A percentile compares a stretch with the other conserved stretches of the same genome.
Evolutionary conservation across 1,139 yeast genomes (phyloP).

Genomic region (Magnusiomyces paraingens): DNA sequence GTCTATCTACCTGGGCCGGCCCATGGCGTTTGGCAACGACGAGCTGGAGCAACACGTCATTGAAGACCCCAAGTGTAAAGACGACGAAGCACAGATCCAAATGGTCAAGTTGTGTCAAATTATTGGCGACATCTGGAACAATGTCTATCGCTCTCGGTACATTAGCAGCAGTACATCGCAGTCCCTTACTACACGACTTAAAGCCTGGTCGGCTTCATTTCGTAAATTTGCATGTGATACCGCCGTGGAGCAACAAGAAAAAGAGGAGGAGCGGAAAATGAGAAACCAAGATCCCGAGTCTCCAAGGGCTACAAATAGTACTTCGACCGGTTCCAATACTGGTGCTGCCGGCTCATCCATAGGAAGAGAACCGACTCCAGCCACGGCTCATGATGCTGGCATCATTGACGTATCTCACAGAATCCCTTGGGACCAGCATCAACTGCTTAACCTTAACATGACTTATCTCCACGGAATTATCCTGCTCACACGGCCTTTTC

Average conservation of each 20-base stretch:
- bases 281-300: background rate
- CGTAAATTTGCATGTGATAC: conserved; percentile 5
- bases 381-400: conserved; percentile 4
- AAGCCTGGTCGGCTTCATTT: conserved; percentile 28
- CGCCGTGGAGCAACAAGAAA: conserved; percentile 1
- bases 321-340: background rate
- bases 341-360: too few species aligned
- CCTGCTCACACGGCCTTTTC: conserved; percentile 43
- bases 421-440: conserved; percentile 22
- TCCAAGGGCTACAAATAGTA: background rate
- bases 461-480: conserved; percentile 40
- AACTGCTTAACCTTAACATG: conserved; percentile 35
- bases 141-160: conserved; percentile 11
- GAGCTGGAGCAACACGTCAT: conserved; percentile 39
- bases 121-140: conserved; percentile 12
- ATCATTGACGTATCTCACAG: conserved; percentile 14
- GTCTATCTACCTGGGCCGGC: conserved; percentile 39
- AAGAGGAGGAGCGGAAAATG: background rate
- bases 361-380: too few species aligned
- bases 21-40: conserved; percentile 37
- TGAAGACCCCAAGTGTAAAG: conserved; percentile 16
- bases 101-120: conserved; percentile 12
- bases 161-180: conserved; percentile 9
- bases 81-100: conserved; percentile 18
- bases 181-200: conserved; percentile 17